Base-by-base conservation (phyloP, 2,329 filamentous ascomycete genomes). In the Pezicula neosporulosa region DNA sequence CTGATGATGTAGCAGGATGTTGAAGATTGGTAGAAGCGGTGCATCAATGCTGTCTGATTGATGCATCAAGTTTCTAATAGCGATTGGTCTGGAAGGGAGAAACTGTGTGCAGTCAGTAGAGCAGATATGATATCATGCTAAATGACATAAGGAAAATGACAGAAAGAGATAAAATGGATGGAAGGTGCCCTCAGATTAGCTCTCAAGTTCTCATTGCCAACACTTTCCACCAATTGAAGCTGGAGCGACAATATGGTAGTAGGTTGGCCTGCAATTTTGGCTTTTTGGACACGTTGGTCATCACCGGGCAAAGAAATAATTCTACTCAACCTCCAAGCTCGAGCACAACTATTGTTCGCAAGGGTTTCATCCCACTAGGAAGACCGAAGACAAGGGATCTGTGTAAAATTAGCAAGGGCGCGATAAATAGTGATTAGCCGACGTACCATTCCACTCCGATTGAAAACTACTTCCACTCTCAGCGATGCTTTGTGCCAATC, bases 181-280 rank as follows among this genome's bases (percentile, higher is more conserved):
- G 9, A 33, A 51, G 30, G 46, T 58, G 58, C 65, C 66, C 66
- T 68, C 66, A 68, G 66, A 68, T 68, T 53, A 68, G 66, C 66
- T 68, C 66, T 68, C 66, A 66, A 63, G 66, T 68, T 66, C 61
- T 68, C 66, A 68, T 66, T 48, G 64, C 60, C 50, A 68, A 68
- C 66, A 56, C 65, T 65, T 60, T 46, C 62, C 52, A 46, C 47
- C 56, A 47, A 45, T 47, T 52, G 49, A 46, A 45, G 50, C 44
- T 52, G 43, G 50, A 52, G 55, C 54, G 47, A 57, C 21, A 43
- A 53, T 45, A 48, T 46, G 47, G 41, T 44, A 51, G 62, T 54
- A 64, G 64, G 65, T 60, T 68, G 63, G 62, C 62, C 63, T 68
- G 60, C 65, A 68, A 65, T 58, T 68, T 68, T 68, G 65, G 66